Percentiles rank a stretch among this genome's conserved stretches.
These are phyloP conservation scores for Holtermanniella nyarrowii DNA, from an alignment of 768 basidiomycete species.

Conservation along the genomic window DNA sequence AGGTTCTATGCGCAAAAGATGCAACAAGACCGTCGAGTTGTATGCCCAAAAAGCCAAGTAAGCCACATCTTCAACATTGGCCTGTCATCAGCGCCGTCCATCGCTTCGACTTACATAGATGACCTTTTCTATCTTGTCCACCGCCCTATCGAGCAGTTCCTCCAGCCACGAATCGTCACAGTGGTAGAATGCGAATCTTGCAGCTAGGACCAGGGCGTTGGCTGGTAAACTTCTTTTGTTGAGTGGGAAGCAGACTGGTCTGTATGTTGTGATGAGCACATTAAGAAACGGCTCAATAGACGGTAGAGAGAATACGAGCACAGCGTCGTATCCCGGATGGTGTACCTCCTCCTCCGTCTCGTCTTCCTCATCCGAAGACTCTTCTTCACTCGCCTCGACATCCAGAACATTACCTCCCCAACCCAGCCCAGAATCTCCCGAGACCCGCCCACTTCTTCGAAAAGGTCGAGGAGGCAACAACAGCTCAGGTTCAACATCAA, in stretches of 20 bases:
- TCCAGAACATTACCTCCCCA: slow-evolving; percentile 16
- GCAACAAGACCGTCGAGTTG: slow-evolving; percentile 80
- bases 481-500: slow-evolving; percentile 21
- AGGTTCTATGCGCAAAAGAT: slow-evolving; percentile 53
- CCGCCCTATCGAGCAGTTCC: slow-evolving; percentile 79
- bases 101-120: slow-evolving; percentile 64
- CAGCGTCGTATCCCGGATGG: slow-evolving; percentile 49
- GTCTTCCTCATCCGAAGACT: slow-evolving; percentile 46
- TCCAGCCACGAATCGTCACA: slow-evolving; percentile 79
- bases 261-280: slow-evolving; percentile 67
- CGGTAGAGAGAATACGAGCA: slow-evolving; percentile 86
- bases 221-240: slow-evolving; percentile 63
- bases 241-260: slow-evolving; percentile 52
- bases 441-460: slow-evolving; percentile 38
- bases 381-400: slow-evolving; percentile 46
- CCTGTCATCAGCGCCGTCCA: slow-evolving; percentile 45
- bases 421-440: slow-evolving; percentile 4
- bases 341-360: slow-evolving; percentile 45
- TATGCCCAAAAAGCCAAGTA: slow-evolving; percentile 89
- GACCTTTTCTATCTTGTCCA: slow-evolving; percentile 81
- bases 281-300: slow-evolving; percentile 68
- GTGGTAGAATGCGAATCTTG: slow-evolving; percentile 65
- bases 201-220: slow-evolving; percentile 78
- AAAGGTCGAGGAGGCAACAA: slow-evolving; percentile 5
- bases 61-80: slow-evolving; percentile 70